These are phyloP conservation scores for Trichomonascaceae sp. DNA, from an alignment of 1,139 yeast genomes.

Conservation along the genomic window DNA sequence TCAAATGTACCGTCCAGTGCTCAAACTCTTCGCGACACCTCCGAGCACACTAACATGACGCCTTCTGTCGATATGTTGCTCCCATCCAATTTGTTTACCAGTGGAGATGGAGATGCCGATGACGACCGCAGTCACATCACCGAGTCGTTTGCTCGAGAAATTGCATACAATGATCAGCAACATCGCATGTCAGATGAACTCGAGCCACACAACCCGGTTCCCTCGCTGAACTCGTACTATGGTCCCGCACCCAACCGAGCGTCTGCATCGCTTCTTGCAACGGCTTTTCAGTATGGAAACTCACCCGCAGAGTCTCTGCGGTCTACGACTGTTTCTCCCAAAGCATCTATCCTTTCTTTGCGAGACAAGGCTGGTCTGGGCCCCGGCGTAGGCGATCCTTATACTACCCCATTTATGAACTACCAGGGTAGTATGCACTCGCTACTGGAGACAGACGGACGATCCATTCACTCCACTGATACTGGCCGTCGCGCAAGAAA, in stretches of 20 bases:
- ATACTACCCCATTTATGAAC: slow-evolving; percentile 5
- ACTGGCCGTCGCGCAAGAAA: neutral
- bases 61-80: slow-evolving; percentile 21
- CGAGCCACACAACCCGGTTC: neutral
- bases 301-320: slow-evolving; percentile 8
- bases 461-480: neutral
- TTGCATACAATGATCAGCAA: neutral
- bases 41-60: slow-evolving; percentile 13
- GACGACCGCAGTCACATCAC: slow-evolving; percentile 10
- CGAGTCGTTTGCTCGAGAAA: slow-evolving; percentile 11
- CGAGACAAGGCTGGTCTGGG: slow-evolving; percentile 6
- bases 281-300: slow-evolving; percentile 10
- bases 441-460: slow-evolving; percentile 2
- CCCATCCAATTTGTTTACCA: slow-evolving; percentile 20
- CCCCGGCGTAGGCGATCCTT: slow-evolving; percentile 9
- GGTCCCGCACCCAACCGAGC: slow-evolving; percentile 9
- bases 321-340: slow-evolving; percentile 10
- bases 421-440: slow-evolving; percentile 7
- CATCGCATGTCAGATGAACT: neutral
- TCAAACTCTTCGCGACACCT: slow-evolving; percentile 6
- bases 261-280: slow-evolving; percentile 14
- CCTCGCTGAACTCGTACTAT: slow-evolving; percentile 4
- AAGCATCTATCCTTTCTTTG: slow-evolving; percentile 10
- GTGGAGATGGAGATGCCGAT: slow-evolving; percentile 12
- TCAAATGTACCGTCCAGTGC: neutral